A percentile compares a stretch with the other conserved stretches of the same genome.
Conservation (phyloP, 2,329 filamentous ascomycete genomes). For the Cladosporium sp. region DNA sequence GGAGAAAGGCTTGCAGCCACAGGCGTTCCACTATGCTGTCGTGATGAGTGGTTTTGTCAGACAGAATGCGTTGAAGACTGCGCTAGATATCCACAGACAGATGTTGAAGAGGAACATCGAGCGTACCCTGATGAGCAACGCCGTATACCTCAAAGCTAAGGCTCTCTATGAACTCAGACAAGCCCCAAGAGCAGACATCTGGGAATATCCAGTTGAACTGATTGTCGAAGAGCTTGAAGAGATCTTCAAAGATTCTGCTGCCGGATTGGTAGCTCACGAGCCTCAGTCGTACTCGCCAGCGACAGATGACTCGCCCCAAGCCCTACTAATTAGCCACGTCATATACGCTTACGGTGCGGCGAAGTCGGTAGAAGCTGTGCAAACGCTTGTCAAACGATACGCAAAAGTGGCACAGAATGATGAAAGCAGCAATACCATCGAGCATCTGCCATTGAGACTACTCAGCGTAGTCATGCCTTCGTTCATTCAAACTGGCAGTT, state of each 20-base stretch:
- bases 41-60: slow-evolving; percentile 53
- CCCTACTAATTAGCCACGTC: slow-evolving; percentile 56
- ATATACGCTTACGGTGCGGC: slow-evolving; percentile 57
- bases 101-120: slow-evolving; percentile 44
- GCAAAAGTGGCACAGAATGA: slow-evolving; percentile 19
- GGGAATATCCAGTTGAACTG: slow-evolving; percentile 32
- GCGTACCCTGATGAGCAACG: slow-evolving; percentile 46
- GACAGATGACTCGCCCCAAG: slow-evolving; percentile 18
- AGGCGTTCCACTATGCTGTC: slow-evolving; percentile 55
- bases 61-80: slow-evolving; percentile 46
- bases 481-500: slow-evolving; percentile 58
- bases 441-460: slow-evolving; percentile 53
- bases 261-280: slow-evolving; percentile 48
- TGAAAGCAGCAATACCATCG: neutral
- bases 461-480: slow-evolving; percentile 68
- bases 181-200: slow-evolving; percentile 23
- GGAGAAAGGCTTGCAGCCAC: slow-evolving; percentile 44
- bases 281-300: slow-evolving; percentile 31
- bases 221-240: slow-evolving; percentile 37
- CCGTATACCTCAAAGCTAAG: slow-evolving; percentile 42
- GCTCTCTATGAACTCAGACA: slow-evolving; percentile 42
- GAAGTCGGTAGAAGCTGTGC: slow-evolving; percentile 31
- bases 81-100: slow-evolving; percentile 49
- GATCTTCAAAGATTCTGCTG: slow-evolving; percentile 29
- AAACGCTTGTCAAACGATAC: slow-evolving; percentile 59